Conservation (phyloP, 1,284 basidiomycete genomes). For the Hypsizygus ulmarius region DNA sequence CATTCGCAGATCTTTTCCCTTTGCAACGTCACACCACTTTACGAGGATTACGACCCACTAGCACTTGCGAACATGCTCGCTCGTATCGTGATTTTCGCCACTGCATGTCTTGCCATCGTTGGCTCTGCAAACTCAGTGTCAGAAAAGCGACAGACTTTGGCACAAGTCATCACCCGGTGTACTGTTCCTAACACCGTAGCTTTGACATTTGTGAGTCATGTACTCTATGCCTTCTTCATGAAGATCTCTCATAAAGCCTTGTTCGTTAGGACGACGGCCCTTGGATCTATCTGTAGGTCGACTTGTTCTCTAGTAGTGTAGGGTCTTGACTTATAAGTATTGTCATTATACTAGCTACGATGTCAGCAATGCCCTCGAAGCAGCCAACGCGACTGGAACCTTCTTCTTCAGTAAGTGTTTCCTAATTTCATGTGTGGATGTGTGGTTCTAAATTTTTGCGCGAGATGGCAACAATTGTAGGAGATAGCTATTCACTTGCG, state of each 20-base stretch:
- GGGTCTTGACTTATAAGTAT: neutral
- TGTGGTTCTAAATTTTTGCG: no score
- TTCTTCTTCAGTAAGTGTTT: slow-evolving; percentile 50
- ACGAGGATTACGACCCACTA: neutral
- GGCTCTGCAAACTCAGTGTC: slow-evolving; percentile 9
- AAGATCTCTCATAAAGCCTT: neutral
- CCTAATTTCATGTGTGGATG: neutral
- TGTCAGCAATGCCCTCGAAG: slow-evolving; percentile 38
- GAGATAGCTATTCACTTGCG: no score
- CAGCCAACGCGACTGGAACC: slow-evolving; percentile 42
- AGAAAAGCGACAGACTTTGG: slow-evolving; percentile 14
- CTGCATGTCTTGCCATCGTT: slow-evolving; percentile 12
- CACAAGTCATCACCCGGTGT: slow-evolving; percentile 34
- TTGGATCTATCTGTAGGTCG: slow-evolving; percentile 14
- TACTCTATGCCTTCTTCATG: neutral
- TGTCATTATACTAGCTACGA: slow-evolving; percentile 28
- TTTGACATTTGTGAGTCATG: slow-evolving; percentile 35
- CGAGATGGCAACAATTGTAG: no score
- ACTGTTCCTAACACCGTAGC: slow-evolving; percentile 35
- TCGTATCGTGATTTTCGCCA: slow-evolving; percentile 8
- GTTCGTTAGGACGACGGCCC: slow-evolving; percentile 19
- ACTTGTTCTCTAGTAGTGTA: neutral
- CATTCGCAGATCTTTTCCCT: neutral
- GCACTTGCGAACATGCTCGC: slow-evolving; percentile 9
- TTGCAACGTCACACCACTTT: neutral